Base-by-base conservation (phyloP, 1,139 yeast genomes). In the Geotrichum cucujoidarum region DNA sequence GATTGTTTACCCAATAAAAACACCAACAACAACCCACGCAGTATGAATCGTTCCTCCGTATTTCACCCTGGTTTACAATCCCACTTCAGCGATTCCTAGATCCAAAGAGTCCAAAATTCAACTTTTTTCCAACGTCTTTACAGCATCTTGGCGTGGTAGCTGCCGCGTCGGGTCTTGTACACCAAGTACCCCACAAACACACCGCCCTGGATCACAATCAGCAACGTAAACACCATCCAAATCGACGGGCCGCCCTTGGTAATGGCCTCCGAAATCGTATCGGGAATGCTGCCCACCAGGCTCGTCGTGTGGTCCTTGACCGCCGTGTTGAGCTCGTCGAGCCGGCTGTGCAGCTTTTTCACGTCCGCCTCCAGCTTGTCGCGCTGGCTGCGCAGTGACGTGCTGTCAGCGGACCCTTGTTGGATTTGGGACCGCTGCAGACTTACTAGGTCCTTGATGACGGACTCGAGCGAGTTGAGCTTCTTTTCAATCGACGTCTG, bases 81-180 rank as follows among this genome's bases (percentile, higher is more conserved):
- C n/a, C n/a, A n/a, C n/a, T n/a, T n/a, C n/a, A n/a, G n/a, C n/a
- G n/a, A n/a, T n/a, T n/a, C n/a, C n/a, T n/a, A n/a, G n/a, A n/a
- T n/a, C n/a, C n/a, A n/a, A n/a, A n/a, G n/a, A n/a, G n/a, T n/a
- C n/a, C n/a, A n/a, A n/a, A n/a, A n/a, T n/a, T n/a, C n/a, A n/a
- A n/a, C n/a, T n/a, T n/a, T n/a, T n/a, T n/a, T n/a, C n/a, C n/a
- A n/a, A n/a, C n/a, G n/a, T n/a, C 27, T 24, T 24, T 46, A 49
- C n/a, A 63, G 53, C 31, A 62, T 55, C 51, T 64, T 64, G 21
- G 60, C 64, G 41, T 64, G 68, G 45, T 57, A 59, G 11, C 60
- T 56, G 13, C 58, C 56, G 29, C 39, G 41, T 38, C 65, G 53
- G 20, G 61, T 57, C 38, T 55, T 57, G 54, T 59, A 64, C 20